These are phyloP conservation scores for Pyropia haitanensis DNA, from an alignment of 23 red algal genomes.

Conservation along the genomic window DNA sequence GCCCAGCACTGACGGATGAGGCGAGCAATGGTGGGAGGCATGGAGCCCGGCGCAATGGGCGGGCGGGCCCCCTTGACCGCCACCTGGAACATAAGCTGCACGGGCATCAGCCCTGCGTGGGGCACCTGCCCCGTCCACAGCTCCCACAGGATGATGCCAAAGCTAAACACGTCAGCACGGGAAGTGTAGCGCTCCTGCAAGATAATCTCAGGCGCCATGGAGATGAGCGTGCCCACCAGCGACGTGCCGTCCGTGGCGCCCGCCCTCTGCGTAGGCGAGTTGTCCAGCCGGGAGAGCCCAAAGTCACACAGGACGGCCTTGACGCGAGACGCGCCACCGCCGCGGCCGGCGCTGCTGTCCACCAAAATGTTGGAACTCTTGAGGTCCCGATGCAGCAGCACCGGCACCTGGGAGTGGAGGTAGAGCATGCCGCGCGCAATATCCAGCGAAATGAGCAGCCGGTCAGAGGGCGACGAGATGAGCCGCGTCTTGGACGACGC, in stretches of 20 bases:
- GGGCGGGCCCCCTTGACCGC: slow-evolving; percentile 28
- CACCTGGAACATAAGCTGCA: slow-evolving; percentile 57
- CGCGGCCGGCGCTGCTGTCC: slow-evolving; percentile 1
- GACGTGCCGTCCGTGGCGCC: slow-evolving; percentile 4
- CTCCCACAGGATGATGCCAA: slow-evolving; percentile 73
- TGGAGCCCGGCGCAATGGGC: slow-evolving; percentile 1
- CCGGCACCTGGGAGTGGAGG: slow-evolving; percentile 66
- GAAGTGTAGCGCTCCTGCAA: slow-evolving; percentile 38
- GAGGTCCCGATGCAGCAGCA: slow-evolving; percentile 81
- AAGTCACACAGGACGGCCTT: slow-evolving; percentile 61
- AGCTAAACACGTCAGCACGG: slow-evolving; percentile 72
- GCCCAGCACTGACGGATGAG: too few relatives aligned
- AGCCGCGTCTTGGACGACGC: not conserved
- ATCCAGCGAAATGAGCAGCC: slow-evolving; percentile 31
- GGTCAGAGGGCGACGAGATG: not conserved
- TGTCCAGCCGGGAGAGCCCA: slow-evolving; percentile 40
- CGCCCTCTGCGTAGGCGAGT: slow-evolving; percentile 13
- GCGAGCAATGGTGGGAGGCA: too few relatives aligned
- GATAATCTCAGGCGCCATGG: slow-evolving; percentile 92
- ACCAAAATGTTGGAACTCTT: slow-evolving; percentile 82
- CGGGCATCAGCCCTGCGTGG: not conserved
- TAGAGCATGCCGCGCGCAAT: slow-evolving; percentile 90
- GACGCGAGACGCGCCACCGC: not conserved
- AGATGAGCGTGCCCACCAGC: slow-evolving; percentile 37
- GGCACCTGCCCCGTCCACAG: slow-evolving; percentile 27